Percentiles rank a stretch among this genome's conserved stretches.
Evolutionary conservation across 2,329 filamentous ascomycete species (phyloP).

Genomic region (Raffaelea ambrosiae): DNA sequence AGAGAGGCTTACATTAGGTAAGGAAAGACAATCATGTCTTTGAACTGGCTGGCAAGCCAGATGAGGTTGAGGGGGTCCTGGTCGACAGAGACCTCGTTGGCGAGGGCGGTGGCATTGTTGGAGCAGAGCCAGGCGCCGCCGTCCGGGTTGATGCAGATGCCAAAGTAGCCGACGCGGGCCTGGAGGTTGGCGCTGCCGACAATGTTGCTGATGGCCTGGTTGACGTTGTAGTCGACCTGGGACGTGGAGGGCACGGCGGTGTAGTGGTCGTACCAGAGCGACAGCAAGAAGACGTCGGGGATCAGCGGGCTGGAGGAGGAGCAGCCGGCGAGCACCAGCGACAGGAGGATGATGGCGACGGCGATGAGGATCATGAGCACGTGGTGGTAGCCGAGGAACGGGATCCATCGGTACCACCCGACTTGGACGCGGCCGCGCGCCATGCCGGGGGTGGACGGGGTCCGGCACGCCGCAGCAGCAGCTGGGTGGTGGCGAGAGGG

Average conservation of each 20-base stretch:
- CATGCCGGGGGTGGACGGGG: conserved; percentile 16
- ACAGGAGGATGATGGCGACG: conserved; percentile 86
- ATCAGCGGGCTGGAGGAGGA: conserved; percentile 94
- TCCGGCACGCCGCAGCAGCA: neutral
- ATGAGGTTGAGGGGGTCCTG: conserved; percentile 95
- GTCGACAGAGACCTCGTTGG: conserved; percentile 79
- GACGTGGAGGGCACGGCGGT: conserved; percentile 72
- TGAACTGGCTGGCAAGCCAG: conserved; percentile 95
- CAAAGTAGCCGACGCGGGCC: conserved; percentile 93
- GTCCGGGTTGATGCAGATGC: conserved; percentile 90
- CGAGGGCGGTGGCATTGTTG: conserved; percentile 91
- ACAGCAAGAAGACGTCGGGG: conserved; percentile 92
- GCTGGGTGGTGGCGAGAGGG: too few species aligned
- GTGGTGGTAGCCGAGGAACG: conserved; percentile 68
- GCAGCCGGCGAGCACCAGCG: conserved; percentile 86
- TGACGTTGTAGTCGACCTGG: conserved; percentile 84
- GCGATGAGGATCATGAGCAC: conserved; percentile 97
- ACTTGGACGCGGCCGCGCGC: conserved; percentile 28
- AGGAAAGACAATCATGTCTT: conserved; percentile 96
- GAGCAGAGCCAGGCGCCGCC: conserved; percentile 89
- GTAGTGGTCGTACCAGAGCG: conserved; percentile 92
- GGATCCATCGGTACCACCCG: conserved; percentile 50
- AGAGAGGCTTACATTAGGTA: conserved; percentile 69
- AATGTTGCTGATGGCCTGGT: conserved; percentile 80
- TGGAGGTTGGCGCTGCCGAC: conserved; percentile 77